Evolutionary conservation across 768 basidiomycete genomes (phyloP).

Genomic region (Vararia minispora): DNA sequence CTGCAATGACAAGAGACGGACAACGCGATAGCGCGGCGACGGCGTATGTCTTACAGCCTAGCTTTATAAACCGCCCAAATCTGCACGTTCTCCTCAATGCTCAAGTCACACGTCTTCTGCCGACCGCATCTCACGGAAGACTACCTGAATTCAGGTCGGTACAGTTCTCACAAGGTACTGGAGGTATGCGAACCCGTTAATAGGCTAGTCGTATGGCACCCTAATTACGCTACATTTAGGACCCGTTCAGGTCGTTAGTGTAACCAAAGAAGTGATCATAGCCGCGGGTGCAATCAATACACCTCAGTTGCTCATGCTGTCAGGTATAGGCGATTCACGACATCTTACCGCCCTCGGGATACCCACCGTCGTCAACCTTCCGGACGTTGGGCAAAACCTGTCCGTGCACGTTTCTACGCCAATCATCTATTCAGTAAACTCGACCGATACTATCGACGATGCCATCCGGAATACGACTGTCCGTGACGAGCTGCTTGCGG

Average conservation of each 20-base stretch:
- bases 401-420: slow-evolving; percentile 13
- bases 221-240: slow-evolving; percentile 2
- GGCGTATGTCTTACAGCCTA: slow-evolving; percentile 9
- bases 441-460: slow-evolving; percentile 8
- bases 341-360: slow-evolving; percentile 15
- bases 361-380: slow-evolving; percentile 12
- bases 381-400: slow-evolving; percentile 20
- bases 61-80: slow-evolving; percentile 9
- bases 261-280: slow-evolving; percentile 17
- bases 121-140: not conserved
- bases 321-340: slow-evolving; percentile 18
- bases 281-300: slow-evolving; percentile 14
- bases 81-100: slow-evolving; percentile 11
- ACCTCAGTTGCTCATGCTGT: slow-evolving; percentile 18
- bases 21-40: slow-evolving; percentile 6
- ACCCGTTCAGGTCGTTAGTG: slow-evolving; percentile 6
- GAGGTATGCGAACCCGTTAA: too few species aligned
- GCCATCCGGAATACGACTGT: not conserved
- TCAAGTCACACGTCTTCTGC: not conserved
- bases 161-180: too few species aligned
- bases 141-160: not conserved
- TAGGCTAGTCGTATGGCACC: not conserved
- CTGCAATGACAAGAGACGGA: slow-evolving; percentile 1
- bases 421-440: slow-evolving; percentile 3
- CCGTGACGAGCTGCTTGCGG: not conserved